These are phyloP conservation scores for Alliaria petiolata DNA, from an alignment of 345 rosid genomes.

Conservation along the genomic window DNA sequence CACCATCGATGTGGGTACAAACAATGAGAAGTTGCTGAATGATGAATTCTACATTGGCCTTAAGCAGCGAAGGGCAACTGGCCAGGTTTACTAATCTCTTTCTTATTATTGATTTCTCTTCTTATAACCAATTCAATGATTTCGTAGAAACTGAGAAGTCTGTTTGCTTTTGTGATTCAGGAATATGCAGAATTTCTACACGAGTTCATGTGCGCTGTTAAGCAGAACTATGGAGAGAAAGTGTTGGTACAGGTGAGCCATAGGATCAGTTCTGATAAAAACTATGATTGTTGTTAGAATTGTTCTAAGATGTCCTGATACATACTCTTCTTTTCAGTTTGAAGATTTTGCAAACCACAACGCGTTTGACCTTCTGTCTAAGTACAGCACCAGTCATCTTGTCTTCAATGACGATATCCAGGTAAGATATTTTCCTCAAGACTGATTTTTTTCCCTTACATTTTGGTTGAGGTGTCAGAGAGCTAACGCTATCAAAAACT, in stretches of 20 bases:
- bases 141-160: slow-evolving; percentile 17
- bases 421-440: slow-evolving; percentile 37
- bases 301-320: neutral
- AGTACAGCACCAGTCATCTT: slow-evolving; percentile 75
- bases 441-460: neutral
- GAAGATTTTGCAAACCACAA: slow-evolving; percentile 99
- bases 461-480: neutral
- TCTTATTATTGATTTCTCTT: neutral
- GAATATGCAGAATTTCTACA: slow-evolving; percentile 88
- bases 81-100: slow-evolving; percentile 46
- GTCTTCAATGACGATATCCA: slow-evolving; percentile 98
- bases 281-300: neutral
- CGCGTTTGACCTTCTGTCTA: slow-evolving; percentile 80
- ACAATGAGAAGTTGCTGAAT: slow-evolving; percentile 65
- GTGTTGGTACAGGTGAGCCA: slow-evolving; percentile 75
- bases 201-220: slow-evolving; percentile 93
- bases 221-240: slow-evolving; percentile 95
- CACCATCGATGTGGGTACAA: slow-evolving; percentile 95
- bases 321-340: slow-evolving; percentile 52
- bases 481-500: slow-evolving; percentile 2
- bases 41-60: slow-evolving; percentile 90
- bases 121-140: neutral
- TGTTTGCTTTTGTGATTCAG: slow-evolving; percentile 35
- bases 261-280: neutral
- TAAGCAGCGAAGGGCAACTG: slow-evolving; percentile 72